phyloP scores from a whole-genome alignment of 164 flowering plant genomes.

The Kalanchoe fedtschenkoi region DNA sequence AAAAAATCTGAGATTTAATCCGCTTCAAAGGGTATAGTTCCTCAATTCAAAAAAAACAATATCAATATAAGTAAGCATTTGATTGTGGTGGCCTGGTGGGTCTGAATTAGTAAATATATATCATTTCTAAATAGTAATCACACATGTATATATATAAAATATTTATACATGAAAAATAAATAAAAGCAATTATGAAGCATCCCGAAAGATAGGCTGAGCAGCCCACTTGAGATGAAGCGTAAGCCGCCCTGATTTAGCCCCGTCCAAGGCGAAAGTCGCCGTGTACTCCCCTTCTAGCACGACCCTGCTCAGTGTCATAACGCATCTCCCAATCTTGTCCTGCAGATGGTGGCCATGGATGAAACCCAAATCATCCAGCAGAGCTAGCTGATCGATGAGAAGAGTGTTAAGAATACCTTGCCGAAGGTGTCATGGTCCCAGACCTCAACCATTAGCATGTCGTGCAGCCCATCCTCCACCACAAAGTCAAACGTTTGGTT shows the following conservation, averaged over 20 bases:
- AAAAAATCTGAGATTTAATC: too few species aligned
- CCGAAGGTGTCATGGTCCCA: constrained; percentile 96
- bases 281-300: constrained; percentile 74
- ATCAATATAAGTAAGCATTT: too few species aligned
- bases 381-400: background rate
- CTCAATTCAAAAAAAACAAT: too few species aligned
- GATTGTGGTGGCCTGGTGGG: too few species aligned
- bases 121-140: too few species aligned
- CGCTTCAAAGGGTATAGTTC: too few species aligned
- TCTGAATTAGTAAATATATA: too few species aligned
- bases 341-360: constrained; percentile 16
- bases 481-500: constrained; percentile 98
- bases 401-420: constrained; percentile 41
- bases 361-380: too few species aligned
- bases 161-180: too few species aligned
- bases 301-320: constrained; percentile 81
- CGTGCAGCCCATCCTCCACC: constrained; percentile 91
- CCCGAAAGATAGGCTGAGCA: constrained; percentile 63
- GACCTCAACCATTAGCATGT: constrained; percentile 74
- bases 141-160: too few species aligned
- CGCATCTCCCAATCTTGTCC: constrained; percentile 81
- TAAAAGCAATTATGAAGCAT: constrained; percentile 35
- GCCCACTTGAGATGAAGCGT: constrained; percentile 78
- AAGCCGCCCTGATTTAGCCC: constrained; percentile 65
- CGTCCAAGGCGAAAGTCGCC: constrained; percentile 51